Evolutionary conservation across 75 land plant species (phyloP).

Genomic region (Pinus taeda): DNA sequence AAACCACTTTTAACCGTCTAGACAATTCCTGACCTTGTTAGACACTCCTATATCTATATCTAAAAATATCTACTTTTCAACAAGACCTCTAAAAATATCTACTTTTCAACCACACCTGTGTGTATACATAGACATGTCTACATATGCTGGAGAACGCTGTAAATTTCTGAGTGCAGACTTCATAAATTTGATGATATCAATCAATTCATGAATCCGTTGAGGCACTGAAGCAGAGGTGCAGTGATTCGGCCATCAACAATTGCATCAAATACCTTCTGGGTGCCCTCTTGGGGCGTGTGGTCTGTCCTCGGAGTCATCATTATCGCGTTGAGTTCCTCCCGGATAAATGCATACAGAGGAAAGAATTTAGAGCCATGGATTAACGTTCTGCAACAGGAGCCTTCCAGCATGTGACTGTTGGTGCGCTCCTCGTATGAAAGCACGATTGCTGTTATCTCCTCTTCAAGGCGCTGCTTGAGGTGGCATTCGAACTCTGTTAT

Average conservation of each 20-base stretch:
- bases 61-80: too few species aligned
- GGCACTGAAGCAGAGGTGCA: constrained; percentile 41
- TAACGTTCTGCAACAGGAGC: constrained; percentile 11
- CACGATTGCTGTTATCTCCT: constrained; percentile 13
- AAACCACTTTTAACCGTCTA: too few species aligned
- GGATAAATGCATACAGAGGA: constrained; percentile 44
- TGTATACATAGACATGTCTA: too few species aligned
- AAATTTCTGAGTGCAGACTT: too few species aligned
- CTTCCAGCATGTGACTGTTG: constrained; percentile 38
- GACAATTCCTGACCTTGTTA: too few species aligned
- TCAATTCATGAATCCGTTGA: constrained; percentile 11
- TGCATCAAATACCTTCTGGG: constrained; percentile 38
- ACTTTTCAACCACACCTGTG: too few species aligned
- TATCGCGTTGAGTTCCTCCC: constrained; percentile 30
- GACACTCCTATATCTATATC: too few species aligned
- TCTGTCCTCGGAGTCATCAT: constrained; percentile 33
- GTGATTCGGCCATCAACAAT: constrained; percentile 27
- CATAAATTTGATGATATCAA: too few species aligned
- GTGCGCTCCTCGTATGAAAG: constrained; percentile 8
- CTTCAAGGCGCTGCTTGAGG: background rate
- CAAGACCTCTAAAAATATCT: too few species aligned
- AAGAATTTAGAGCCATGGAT: background rate
- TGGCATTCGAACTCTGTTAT: constrained; percentile 31
- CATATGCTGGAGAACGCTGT: too few species aligned
- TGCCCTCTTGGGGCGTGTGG: constrained; percentile 46